Conservation (phyloP, 768 basidiomycete species). For the Kwoniella newhampshirensis region DNA sequence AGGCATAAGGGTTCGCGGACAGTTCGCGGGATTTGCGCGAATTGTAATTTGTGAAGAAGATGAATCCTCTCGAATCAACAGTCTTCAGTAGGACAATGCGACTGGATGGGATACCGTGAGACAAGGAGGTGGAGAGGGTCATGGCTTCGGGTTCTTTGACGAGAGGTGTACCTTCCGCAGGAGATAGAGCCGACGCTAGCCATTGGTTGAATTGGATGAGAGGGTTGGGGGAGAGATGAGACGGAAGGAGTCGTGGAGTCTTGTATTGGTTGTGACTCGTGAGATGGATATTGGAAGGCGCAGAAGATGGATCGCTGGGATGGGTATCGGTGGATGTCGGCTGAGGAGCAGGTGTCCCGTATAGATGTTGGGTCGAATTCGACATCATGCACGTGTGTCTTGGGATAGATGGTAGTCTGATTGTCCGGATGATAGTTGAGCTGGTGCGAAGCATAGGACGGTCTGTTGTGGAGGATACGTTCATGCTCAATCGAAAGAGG, state of each 20-base stretch:
- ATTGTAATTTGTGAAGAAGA: conserved; percentile 95
- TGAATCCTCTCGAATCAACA: conserved; percentile 77
- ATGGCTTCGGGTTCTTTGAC: conserved; percentile 90
- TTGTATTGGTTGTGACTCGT: conserved; percentile 75
- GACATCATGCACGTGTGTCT: too few relatives aligned
- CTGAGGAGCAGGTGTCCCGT: conserved; percentile 18
- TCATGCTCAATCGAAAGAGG: too few relatives aligned
- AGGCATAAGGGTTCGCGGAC: conserved; percentile 70
- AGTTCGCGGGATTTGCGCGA: conserved; percentile 89
- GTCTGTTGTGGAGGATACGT: too few relatives aligned
- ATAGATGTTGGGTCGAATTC: conserved; percentile 6
- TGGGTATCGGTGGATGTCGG: background rate
- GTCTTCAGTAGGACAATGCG: conserved; percentile 90
- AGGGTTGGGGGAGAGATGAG: conserved; percentile 66
- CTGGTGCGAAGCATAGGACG: too few relatives aligned
- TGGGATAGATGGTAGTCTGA: too few relatives aligned
- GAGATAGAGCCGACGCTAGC: conserved; percentile 62
- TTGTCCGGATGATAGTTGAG: too few relatives aligned
- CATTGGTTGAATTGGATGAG: conserved; percentile 81
- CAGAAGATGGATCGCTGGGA: background rate
- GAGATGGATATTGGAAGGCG: conserved; percentile 55
- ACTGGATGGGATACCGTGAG: conserved; percentile 72
- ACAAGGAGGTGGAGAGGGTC: conserved; percentile 62
- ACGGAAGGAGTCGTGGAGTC: conserved; percentile 65
- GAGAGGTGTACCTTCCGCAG: conserved; percentile 39